Evolutionary conservation across 2,329 filamentous ascomycete genomes (phyloP), one percentile per base, ranked within the genome.

Genomic region (Pseudogymnoascus sp.): DNA sequence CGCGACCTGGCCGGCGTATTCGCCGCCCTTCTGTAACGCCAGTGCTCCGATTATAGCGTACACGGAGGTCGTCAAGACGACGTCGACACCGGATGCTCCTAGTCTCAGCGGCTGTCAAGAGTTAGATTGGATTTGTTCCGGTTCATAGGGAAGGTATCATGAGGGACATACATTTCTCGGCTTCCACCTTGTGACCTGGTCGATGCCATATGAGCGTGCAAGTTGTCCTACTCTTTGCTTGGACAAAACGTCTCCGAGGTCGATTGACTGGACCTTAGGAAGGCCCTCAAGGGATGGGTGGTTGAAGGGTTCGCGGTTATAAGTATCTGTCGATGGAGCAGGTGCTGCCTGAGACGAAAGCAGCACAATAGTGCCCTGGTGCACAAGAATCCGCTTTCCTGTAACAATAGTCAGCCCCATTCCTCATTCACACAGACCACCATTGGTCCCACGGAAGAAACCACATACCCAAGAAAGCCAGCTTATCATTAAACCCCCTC

Each of bases 401-500:
- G 66, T 33, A 58, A 44, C 13, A 33, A 15, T 41, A 5, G 40
- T 70, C 58, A 72, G 65, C 59, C 15, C 50, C 13, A 15, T 2
- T 59, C 11, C 60, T 26, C 24, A 33, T 37, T 2, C 9, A 10
- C 26, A 9, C 15, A 21, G 50, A 29, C 37, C 24, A 6, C 11
- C 21, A 9, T 15, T 13, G 9, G 21, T n/a, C 29, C n/a, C 59
- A 44, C 33, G 21, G 13, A 11, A 29, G 21, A 29, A 61, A 21
- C 39, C 17, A 71, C 78, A 63, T 82, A 95, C 91, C 93, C 60
- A 96, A 78, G 71, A 90, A 92, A n/a, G 92, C 90, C 74, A 99
- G 78, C 65, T 90, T 84, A 71, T 97, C 93, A 74, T 99, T 99
- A 77, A 93, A 96, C 0, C 93, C 93, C 79, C 92, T 87, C 71